These are phyloP conservation scores for Solanum pimpinellifolium DNA, from an alignment of 257 asterid genomes.

Conservation along the genomic window DNA sequence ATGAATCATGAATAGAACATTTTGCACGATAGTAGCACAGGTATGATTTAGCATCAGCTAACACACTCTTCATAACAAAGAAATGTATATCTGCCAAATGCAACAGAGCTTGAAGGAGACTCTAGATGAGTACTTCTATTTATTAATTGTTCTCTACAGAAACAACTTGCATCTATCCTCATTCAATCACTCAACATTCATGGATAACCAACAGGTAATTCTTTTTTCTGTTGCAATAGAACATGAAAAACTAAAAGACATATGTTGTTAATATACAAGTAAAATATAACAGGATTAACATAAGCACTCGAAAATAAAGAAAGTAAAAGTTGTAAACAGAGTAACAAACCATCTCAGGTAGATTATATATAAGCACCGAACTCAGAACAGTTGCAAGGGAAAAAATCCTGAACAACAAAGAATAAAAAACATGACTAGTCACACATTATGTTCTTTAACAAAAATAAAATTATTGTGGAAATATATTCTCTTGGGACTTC, in stretches of 20 bases:
- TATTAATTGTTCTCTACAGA: neutral
- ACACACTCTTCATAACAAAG: neutral
- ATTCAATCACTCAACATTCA: neutral
- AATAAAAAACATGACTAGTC: neutral
- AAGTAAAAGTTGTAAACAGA: slow-evolving; percentile 13
- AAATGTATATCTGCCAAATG: neutral
- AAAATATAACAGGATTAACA: neutral
- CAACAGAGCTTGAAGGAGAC: neutral
- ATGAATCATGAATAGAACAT: neutral
- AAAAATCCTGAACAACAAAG: slow-evolving; percentile 54
- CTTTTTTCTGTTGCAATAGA: neutral
- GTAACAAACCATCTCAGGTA: slow-evolving; percentile 89
- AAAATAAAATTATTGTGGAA: neutral
- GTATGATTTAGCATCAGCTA: neutral
- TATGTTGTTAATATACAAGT: neutral
- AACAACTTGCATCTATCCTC: neutral
- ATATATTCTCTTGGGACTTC: neutral
- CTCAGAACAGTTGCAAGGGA: slow-evolving; percentile 95
- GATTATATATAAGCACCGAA: slow-evolving; percentile 88
- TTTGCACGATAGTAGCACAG: neutral
- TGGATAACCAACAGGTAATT: neutral
- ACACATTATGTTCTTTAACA: neutral
- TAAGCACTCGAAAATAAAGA: neutral
- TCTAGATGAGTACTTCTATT: neutral
- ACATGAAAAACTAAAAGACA: neutral